phyloP scores from a whole-genome alignment of 352 stramenopile species.

The Phytophthora multivora region DNA sequence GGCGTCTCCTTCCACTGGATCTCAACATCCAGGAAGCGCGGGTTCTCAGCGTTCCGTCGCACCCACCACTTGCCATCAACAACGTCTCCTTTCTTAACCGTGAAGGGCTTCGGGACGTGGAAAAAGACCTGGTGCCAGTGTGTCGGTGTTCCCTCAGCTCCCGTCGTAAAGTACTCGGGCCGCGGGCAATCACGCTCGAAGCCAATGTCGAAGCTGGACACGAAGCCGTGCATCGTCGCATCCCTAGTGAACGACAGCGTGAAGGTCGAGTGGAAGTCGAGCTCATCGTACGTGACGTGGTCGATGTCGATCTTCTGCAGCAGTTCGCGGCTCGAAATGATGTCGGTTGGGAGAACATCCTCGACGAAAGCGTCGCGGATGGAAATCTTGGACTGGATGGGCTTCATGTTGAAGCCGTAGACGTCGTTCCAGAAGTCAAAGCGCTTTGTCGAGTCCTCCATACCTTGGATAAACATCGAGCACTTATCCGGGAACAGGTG shows the following conservation, averaged over 20 bases:
- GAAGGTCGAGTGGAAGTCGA: conserved; percentile 94
- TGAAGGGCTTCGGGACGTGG: conserved; percentile 89
- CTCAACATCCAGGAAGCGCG: conserved; percentile 93
- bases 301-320: conserved; percentile 90
- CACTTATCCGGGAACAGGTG: conserved; percentile 98
- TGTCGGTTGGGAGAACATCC: conserved; percentile 87
- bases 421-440: conserved; percentile 97
- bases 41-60: conserved; percentile 91
- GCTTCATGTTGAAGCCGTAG: conserved; percentile 99
- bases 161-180: conserved; percentile 96
- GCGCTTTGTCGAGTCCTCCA: conserved; percentile 69
- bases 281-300: conserved; percentile 91
- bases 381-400: conserved; percentile 94
- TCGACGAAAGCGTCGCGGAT: conserved; percentile 97
- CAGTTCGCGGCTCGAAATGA: conserved; percentile 90
- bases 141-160: conserved; percentile 90
- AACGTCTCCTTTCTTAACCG: conserved; percentile 71
- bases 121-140: conserved; percentile 99
- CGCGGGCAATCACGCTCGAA: conserved; percentile 93
- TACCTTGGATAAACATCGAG: conserved; percentile 92
- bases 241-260: conserved; percentile 83
- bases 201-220: conserved; percentile 97
- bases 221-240: conserved; percentile 94
- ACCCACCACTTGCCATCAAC: conserved; percentile 89
- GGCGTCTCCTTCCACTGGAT: conserved; percentile 72